These are phyloP conservation scores for Dendryphion nanum DNA, from an alignment of 2,329 filamentous ascomycete genomes.

Conservation along the genomic window DNA sequence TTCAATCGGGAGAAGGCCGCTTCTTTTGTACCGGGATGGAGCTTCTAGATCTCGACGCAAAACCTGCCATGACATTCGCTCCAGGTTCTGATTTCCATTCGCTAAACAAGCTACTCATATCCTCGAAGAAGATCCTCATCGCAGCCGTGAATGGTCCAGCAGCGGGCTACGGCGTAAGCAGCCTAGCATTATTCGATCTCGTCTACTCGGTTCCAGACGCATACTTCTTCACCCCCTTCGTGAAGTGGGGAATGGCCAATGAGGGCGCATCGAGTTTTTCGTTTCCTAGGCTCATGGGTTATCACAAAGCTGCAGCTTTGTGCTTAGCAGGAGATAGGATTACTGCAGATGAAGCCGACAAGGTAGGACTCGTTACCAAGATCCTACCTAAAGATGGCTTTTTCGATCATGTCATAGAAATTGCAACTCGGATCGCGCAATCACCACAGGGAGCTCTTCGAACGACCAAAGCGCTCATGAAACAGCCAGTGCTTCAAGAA, in stretches of 20 bases:
- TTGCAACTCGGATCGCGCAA: conserved; percentile 11
- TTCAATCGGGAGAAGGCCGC: conserved; percentile 16
- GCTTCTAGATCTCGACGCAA: conserved; percentile 6
- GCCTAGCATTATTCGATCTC: conserved; percentile 19
- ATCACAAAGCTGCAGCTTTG: conserved; percentile 16
- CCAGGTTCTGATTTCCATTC: conserved; percentile 15
- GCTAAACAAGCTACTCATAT: conserved; percentile 15
- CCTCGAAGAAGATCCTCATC: conserved; percentile 19
- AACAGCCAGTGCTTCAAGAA: conserved; percentile 9
- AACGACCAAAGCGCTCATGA: conserved; percentile 18
- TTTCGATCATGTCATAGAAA: conserved; percentile 9
- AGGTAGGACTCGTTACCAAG: conserved; percentile 17
- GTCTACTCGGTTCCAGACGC: conserved; percentile 20
- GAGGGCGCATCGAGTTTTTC: conserved; percentile 19
- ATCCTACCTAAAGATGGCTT: conserved; percentile 14
- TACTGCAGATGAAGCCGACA: conserved; percentile 11
- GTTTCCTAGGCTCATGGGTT: conserved; percentile 18
- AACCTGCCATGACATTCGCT: conserved; percentile 10
- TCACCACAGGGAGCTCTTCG: conserved; percentile 9
- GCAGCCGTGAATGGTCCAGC: conserved; percentile 22
- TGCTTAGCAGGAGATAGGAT: conserved; percentile 18
- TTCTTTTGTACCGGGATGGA: conserved; percentile 23
- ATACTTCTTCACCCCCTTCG: conserved; percentile 23
- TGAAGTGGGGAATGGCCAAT: conserved; percentile 19
- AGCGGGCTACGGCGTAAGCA: conserved; percentile 18